Percentiles rank a stretch among this genome's conserved stretches.
These are phyloP conservation scores for Dioscorea dumetorum DNA, from an alignment of 106 monocot species.

Conservation along the genomic window DNA sequence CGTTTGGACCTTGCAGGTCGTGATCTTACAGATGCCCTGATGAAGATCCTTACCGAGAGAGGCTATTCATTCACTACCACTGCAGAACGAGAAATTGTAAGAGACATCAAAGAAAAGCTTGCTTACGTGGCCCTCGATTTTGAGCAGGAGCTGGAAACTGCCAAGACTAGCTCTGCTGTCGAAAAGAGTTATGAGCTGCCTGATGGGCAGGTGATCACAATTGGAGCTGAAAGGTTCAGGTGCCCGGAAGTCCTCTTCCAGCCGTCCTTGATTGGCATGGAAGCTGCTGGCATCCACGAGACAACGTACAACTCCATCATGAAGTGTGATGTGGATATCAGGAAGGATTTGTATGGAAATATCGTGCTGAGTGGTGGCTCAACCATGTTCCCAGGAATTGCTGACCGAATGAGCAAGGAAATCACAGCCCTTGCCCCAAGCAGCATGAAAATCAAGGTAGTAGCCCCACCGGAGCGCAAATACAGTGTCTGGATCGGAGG, in stretches of 20 bases:
- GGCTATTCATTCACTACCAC: constrained; percentile 11
- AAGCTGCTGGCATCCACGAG: constrained; percentile 13
- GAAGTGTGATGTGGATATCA: constrained; percentile 16
- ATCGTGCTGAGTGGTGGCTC: constrained; percentile 15
- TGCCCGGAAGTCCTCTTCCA: constrained; percentile 13
- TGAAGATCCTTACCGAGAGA: constrained; percentile 17
- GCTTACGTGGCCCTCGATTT: constrained; percentile 15
- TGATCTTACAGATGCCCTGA: constrained; percentile 8
- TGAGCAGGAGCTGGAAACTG: constrained; percentile 16
- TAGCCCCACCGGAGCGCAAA: constrained; percentile 11
- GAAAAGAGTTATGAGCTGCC: constrained; percentile 16
- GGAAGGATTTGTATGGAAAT: constrained; percentile 13
- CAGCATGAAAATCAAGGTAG: constrained; percentile 18
- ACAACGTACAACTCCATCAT: constrained; percentile 16
- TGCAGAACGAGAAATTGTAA: constrained; percentile 11
- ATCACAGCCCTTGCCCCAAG: constrained; percentile 11
- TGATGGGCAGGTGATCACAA: constrained; percentile 10
- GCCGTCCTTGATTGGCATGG: constrained; percentile 12
- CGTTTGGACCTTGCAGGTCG: constrained; percentile 10
- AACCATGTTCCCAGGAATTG: constrained; percentile 13
- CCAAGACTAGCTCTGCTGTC: constrained; percentile 7
- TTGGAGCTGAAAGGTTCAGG: constrained; percentile 12
- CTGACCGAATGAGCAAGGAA: constrained; percentile 15
- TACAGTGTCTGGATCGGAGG: constrained; percentile 14
- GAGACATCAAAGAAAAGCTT: constrained; percentile 16